These are phyloP conservation scores for Aspergillus cristatus DNA, from an alignment of 495 filamentous ascomycete species.

Conservation along the genomic window DNA sequence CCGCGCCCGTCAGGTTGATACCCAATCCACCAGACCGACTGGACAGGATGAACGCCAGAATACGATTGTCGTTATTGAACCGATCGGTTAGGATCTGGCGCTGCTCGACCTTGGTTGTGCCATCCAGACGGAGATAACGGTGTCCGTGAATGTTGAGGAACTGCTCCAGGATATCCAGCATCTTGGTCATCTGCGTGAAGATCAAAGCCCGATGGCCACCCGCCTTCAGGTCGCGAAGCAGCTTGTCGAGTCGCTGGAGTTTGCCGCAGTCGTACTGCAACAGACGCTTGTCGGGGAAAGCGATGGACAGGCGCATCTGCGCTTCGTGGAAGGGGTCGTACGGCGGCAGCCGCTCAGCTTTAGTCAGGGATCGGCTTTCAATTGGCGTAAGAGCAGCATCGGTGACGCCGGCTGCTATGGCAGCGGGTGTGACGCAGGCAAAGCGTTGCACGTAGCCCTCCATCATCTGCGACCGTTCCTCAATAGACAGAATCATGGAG, in stretches of 20 bases:
- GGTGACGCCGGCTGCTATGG: slow-evolving; percentile 68
- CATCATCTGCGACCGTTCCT: slow-evolving; percentile 60
- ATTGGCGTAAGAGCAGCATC: slow-evolving; percentile 59
- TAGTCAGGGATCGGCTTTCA: slow-evolving; percentile 43
- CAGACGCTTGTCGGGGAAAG: slow-evolving; percentile 91
- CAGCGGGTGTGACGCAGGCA: slow-evolving; percentile 81
- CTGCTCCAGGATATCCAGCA: slow-evolving; percentile 93
- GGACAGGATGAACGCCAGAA: slow-evolving; percentile 90
- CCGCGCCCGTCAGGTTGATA: slow-evolving; percentile 93
- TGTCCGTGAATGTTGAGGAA: slow-evolving; percentile 98
- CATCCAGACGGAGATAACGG: slow-evolving; percentile 92
- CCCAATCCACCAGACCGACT: slow-evolving; percentile 91
- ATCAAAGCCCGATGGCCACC: slow-evolving; percentile 91
- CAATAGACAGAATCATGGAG: slow-evolving; percentile 63
- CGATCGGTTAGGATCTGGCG: slow-evolving; percentile 92
- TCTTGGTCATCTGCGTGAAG: slow-evolving; percentile 99
- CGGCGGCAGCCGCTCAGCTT: slow-evolving; percentile 43
- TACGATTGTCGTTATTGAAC: slow-evolving; percentile 91
- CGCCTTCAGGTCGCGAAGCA: slow-evolving; percentile 79
- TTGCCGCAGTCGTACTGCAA: slow-evolving; percentile 98
- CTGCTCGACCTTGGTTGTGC: slow-evolving; percentile 87
- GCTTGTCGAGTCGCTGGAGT: slow-evolving; percentile 77
- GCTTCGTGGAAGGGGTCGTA: slow-evolving; percentile 90
- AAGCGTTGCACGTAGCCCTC: slow-evolving; percentile 76
- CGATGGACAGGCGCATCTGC: slow-evolving; percentile 85